A percentile compares a stretch with the other conserved stretches of the same genome.
Conservation (phyloP, 176 grass and related monocot species). For the Aechmea fasciata region DNA sequence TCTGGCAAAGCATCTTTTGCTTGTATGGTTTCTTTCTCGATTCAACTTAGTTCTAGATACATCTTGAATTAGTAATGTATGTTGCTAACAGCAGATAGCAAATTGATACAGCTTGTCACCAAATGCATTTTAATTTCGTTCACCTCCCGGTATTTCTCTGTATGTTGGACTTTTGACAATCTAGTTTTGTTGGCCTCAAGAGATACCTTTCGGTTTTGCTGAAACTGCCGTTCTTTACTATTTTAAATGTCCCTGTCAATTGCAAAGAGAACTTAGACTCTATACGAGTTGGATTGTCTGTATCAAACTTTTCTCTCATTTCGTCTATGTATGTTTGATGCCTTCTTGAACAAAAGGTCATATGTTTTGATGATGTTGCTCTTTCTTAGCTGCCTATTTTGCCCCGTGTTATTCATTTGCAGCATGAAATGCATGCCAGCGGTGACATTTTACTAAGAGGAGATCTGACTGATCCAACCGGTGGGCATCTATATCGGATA, state of each 20-base stretch:
- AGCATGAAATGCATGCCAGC: constrained; percentile 60
- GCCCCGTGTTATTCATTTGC: not conserved
- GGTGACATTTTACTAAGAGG: constrained; percentile 50
- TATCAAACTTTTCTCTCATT: not conserved
- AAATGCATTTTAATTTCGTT: not conserved
- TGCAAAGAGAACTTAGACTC: too few species aligned
- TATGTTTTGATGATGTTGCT: not conserved
- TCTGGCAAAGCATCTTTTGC: not conserved
- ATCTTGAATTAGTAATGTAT: not conserved
- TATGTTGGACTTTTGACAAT: not conserved
- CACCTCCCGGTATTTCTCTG: not conserved
- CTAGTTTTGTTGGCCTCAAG: not conserved
- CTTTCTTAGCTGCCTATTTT: not conserved
- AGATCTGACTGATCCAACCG: constrained; percentile 48
- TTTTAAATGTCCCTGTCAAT: too few species aligned
- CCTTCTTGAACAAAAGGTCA: not conserved
- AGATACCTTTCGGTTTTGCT: not conserved
- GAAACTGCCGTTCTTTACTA: too few species aligned
- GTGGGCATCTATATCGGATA: constrained; percentile 35
- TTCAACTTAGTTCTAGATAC: not conserved
- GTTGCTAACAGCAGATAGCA: too few species aligned
- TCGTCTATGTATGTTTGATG: not conserved
- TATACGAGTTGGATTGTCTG: too few species aligned
- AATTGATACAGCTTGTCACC: not conserved
- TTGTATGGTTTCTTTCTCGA: not conserved